These are phyloP conservation scores for Globisporangium middletonii DNA, from an alignment of 352 stramenopile genomes.

Conservation along the genomic window DNA sequence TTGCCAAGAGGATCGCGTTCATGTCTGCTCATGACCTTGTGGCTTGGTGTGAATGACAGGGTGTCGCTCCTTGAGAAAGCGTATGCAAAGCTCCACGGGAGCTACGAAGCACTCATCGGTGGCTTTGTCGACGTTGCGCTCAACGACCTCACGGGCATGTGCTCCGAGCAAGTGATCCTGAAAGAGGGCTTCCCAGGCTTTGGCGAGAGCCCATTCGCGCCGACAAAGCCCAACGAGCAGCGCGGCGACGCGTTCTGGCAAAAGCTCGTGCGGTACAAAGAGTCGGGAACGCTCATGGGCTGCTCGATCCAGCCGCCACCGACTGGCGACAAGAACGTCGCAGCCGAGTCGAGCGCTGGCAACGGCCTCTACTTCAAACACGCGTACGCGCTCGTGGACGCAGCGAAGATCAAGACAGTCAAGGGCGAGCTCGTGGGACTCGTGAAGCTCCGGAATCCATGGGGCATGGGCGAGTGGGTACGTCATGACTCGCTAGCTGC, in stretches of 20 bases:
- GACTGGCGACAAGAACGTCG: conserved; percentile 49
- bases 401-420: conserved; percentile 55
- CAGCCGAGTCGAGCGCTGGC: conserved; percentile 67
- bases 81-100: conserved; percentile 90
- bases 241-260: conserved; percentile 74
- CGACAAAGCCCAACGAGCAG: conserved; percentile 31
- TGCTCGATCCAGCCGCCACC: conserved; percentile 85
- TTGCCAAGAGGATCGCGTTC: not conserved
- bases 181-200: conserved; percentile 75
- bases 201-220: conserved; percentile 56
- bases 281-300: conserved; percentile 86
- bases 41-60: conserved; percentile 21
- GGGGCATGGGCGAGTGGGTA: conserved; percentile 91
- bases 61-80: conserved; percentile 89
- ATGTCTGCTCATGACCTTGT: not conserved
- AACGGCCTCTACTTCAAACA: conserved; percentile 86
- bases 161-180: conserved; percentile 84
- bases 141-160: conserved; percentile 88
- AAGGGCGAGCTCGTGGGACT: conserved; percentile 51
- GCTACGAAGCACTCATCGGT: conserved; percentile 86
- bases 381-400: conserved; percentile 81
- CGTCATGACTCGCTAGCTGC: not conserved
- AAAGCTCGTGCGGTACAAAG: conserved; percentile 69
- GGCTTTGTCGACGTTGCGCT: conserved; percentile 88
- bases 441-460: conserved; percentile 86